Percentiles rank a stretch among this genome's conserved stretches.
These are phyloP conservation scores for Hirschioporus abietinus DNA, from an alignment of 768 basidiomycete genomes.

Conservation along the genomic window DNA sequence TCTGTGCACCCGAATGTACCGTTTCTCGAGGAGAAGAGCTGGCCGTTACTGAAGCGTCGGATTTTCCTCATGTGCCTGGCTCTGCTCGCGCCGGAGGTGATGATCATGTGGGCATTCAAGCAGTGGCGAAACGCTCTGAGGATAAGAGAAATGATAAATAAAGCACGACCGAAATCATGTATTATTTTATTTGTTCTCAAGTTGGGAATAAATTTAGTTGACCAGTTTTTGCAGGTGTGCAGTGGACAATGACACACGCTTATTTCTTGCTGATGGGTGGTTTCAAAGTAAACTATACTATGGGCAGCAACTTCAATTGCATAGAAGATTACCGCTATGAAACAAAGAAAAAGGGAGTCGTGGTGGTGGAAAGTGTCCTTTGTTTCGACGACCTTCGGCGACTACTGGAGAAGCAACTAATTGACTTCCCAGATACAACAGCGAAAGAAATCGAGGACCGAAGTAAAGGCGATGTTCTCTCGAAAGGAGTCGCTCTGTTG, in stretches of 20 bases:
- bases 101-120: too few species aligned
- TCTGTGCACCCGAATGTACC: too few species aligned
- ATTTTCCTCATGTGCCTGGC: too few species aligned
- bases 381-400: not conserved
- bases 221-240: not conserved
- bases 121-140: too few species aligned
- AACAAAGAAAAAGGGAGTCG: not conserved
- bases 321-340: not conserved
- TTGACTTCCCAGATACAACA: not conserved
- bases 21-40: too few species aligned
- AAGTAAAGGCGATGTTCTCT: not conserved
- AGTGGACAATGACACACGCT: slow-evolving; percentile 9
- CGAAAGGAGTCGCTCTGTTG: not conserved
- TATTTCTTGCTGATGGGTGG: slow-evolving; percentile 8
- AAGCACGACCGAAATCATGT: too few species aligned
- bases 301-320: not conserved
- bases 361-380: not conserved
- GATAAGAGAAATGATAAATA: too few species aligned
- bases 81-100: too few species aligned
- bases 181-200: not conserved
- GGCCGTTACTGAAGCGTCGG: too few species aligned
- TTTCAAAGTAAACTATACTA: not conserved
- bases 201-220: not conserved
- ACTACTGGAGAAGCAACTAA: not conserved
- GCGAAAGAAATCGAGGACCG: not conserved